Base-by-base conservation (phyloP, 192 early-diverging fungal species). In the Cetraspora pellucida region DNA sequence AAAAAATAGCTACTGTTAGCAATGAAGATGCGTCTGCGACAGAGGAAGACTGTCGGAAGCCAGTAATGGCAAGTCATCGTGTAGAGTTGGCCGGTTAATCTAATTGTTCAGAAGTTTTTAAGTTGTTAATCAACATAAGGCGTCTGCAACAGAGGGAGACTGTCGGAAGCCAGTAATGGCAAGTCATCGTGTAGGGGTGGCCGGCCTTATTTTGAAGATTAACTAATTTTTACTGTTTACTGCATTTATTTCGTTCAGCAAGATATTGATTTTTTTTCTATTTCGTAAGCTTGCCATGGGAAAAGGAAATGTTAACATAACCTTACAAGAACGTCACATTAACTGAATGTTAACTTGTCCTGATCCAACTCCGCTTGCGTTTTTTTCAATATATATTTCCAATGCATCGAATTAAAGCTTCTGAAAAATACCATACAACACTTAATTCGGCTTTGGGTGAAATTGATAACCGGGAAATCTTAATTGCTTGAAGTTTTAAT, bases 361-460 rank as follows among this genome's bases (percentile, higher is more conserved):
- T 19, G 58, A 60, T 60, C 58, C 58, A 60, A 60, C 58, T 60
- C 58, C 58, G 27, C 19, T 60, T 19, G 19, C 58, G 58, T 60
- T 60, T 60, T 60, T 60, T 60, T n/a, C 58, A 28, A 60, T 60
- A 60, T 60, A 60, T 60, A 60, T 60, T n/a, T 60, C 58, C 58
- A 60, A 19, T 19, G 27, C 58, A 60, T 60, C 58, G 19, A 60
- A 60, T 10, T 60, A 60, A 60, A 60, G 19, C 19, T 60, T 25
- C 27, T 28, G 19, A 60, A n/a, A 60, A 60, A 60, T 28, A 25
- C 58, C n/a, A n/a, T n/a, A n/a, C n/a, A n/a, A n/a, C n/a, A n/a
- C n/a, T 60, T 19, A 19, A 60, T 28, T 19, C 19, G 58, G 19
- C 27, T 28, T 60, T 28, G 58, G 27, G 27, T 60, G 27, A 25